Evolutionary conservation across 192 early-diverging fungal species (phyloP), one percentile per base, ranked within the genome.

Genomic region (Rhizophagus sp.): DNA sequence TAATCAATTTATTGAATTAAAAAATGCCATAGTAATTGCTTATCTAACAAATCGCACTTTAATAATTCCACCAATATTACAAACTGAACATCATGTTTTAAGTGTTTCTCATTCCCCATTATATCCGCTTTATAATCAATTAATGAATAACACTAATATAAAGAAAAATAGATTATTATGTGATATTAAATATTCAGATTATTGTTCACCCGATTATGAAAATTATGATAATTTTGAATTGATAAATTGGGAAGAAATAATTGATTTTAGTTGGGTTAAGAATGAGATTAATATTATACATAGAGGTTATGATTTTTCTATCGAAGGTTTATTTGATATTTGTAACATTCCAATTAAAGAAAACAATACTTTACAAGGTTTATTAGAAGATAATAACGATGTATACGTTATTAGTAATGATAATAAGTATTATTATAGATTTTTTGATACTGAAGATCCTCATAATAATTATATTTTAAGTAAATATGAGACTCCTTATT

Each of bases 1-100:
- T 62, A 86, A 86, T 78, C 85, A 86, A 52, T 76, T 83, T 2
- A 84, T 86, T 57, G 80, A 79, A 41, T 49, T 86, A 4, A 81
- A 84, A 47, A 62, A 63, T 63, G 52, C 52, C 3, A 67, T 76
- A 1, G 11, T 57, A 9, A 1, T 57, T 12, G 72, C 72, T 11
- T 67, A 79, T 15, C 62, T 47, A 25, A 22, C 80, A 3, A 83
- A 83, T 34, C 76, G 84, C 41, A 85, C 82, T 10, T 57, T 85
- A 11, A 71, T 85, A 10, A 39, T 85, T 12, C 84, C 84, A 1
- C 78, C 82, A 8, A 73, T 83, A 44, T 44, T 44, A 44, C 11
- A 71, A 82, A 10, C 44, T 85, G n/a, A 13, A 11, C 24, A 66
- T 13, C 0, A 44, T 9, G 2, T 0, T 4, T 13, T 19, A 2